A percentile compares a stretch with the other conserved stretches of the same genome.
Conservation (phyloP, 495 filamentous ascomycete genomes). For the Durotheca rogersii region DNA sequence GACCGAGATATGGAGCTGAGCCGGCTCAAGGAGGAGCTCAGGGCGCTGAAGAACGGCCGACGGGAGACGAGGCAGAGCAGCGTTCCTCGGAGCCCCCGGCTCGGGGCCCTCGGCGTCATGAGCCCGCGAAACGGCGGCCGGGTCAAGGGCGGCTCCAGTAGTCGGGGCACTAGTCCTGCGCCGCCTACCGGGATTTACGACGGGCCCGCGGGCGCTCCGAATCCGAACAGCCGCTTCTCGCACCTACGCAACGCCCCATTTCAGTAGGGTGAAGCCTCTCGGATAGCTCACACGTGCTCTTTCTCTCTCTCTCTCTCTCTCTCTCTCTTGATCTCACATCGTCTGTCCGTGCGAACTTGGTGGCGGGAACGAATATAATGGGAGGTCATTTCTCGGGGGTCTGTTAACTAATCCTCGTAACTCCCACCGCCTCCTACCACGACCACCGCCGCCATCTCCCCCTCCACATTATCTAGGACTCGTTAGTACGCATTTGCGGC, state of each 20-base stretch:
- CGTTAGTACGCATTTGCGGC: too few relatives aligned
- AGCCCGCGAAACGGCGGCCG: slow-evolving; percentile 41
- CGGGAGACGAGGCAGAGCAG: slow-evolving; percentile 51
- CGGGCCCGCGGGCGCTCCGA: slow-evolving; percentile 9
- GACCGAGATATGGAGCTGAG: slow-evolving; percentile 62
- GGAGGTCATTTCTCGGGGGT: too few relatives aligned
- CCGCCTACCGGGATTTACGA: slow-evolving; percentile 30
- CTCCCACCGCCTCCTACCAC: too few relatives aligned
- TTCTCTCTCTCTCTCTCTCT: too few relatives aligned
- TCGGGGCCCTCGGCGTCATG: slow-evolving; percentile 38
- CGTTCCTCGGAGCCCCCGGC: slow-evolving; percentile 50
- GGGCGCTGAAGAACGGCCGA: slow-evolving; percentile 48
- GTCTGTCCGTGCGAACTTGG: too few relatives aligned
- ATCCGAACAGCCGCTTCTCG: slow-evolving; percentile 32
- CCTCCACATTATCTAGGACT: too few relatives aligned
- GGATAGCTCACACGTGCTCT: too few relatives aligned
- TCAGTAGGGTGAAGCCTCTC: not conserved
- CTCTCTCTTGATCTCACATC: too few relatives aligned
- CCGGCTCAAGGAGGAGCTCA: slow-evolving; percentile 39
- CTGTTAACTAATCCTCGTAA: too few relatives aligned
- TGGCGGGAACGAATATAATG: too few relatives aligned
- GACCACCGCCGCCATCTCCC: too few relatives aligned
- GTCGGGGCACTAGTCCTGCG: slow-evolving; percentile 49
- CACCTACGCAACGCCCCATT: slow-evolving; percentile 40
- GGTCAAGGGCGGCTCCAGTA: slow-evolving; percentile 37